Percentiles rank a stretch among this genome's conserved stretches.
Evolutionary conservation across 176 grass and related monocot species (phyloP).

Genomic region (Pontederia paniculata): DNA sequence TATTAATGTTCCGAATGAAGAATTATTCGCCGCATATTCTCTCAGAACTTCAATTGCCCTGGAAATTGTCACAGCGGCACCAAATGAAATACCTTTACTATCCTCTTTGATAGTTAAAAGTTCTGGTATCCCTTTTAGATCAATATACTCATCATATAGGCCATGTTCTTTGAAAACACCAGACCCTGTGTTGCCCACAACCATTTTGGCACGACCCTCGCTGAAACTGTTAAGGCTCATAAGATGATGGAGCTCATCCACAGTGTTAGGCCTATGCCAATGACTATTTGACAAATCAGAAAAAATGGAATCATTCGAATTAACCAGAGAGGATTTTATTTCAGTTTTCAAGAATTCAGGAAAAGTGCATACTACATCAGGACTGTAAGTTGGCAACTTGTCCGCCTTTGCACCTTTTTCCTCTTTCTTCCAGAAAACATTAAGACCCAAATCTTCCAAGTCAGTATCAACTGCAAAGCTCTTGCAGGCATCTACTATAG

Average conservation of each 20-base stretch:
- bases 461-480: slow-evolving; percentile 68
- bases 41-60: slow-evolving; percentile 51
- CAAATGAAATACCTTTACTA: slow-evolving; percentile 47
- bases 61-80: slow-evolving; percentile 58
- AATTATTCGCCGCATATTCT: slow-evolving; percentile 3
- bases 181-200: slow-evolving; percentile 61
- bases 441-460: slow-evolving; percentile 79
- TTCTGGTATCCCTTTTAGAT: slow-evolving; percentile 53
- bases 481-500: slow-evolving; percentile 75
- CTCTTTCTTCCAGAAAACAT: slow-evolving; percentile 68
- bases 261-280: slow-evolving; percentile 48
- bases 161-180: slow-evolving; percentile 71
- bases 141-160: slow-evolving; percentile 43
- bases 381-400: slow-evolving; percentile 34
- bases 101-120: slow-evolving; percentile 34
- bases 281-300: not conserved
- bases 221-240: slow-evolving; percentile 30
- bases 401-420: slow-evolving; percentile 7
- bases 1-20: slow-evolving; percentile 14
- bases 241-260: slow-evolving; percentile 39
- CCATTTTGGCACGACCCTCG: slow-evolving; percentile 38
- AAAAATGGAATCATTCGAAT: not conserved
- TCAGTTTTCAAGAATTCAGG: slow-evolving; percentile 73
- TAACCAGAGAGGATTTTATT: slow-evolving; percentile 33
- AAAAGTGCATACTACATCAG: slow-evolving; percentile 35